A percentile compares a stretch with the other conserved stretches of the same genome.
Evolutionary conservation across 176 grass and related monocot genomes (phyloP).

Genomic region (Oryza coarctata): DNA sequence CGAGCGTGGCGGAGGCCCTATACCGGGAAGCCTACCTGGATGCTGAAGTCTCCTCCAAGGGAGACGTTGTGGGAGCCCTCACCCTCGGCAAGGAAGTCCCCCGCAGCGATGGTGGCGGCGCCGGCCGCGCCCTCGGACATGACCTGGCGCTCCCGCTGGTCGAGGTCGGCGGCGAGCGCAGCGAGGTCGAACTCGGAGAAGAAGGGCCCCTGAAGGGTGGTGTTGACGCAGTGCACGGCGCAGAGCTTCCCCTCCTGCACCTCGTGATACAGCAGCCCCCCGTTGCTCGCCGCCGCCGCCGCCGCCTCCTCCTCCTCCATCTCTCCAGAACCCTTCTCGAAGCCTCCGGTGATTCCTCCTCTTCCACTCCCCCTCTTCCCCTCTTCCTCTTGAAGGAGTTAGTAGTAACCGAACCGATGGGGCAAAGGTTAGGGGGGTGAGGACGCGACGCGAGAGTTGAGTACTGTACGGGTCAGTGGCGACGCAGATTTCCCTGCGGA

Average conservation of each 20-base stretch:
- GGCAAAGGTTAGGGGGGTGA: background rate
- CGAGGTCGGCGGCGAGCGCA: constrained; percentile 88
- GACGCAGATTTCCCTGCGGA: constrained; percentile 7
- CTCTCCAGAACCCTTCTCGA: constrained; percentile 12
- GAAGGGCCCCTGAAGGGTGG: constrained; percentile 93
- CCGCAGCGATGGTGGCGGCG: constrained; percentile 31
- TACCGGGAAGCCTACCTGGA: constrained; percentile 55
- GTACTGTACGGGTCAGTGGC: constrained; percentile 18
- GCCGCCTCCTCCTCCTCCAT: constrained; percentile 33
- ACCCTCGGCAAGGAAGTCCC: constrained; percentile 60
- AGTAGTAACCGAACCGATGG: constrained; percentile 5
- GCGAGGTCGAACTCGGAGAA: constrained; percentile 99
- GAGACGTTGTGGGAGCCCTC: constrained; percentile 92
- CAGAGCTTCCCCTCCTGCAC: constrained; percentile 97
- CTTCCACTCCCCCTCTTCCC: background rate
- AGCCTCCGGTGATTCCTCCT: background rate
- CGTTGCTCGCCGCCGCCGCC: constrained; percentile 63
- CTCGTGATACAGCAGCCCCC: constrained; percentile 95
- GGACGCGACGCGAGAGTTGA: constrained; percentile 21
- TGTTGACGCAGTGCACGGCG: constrained; percentile 99
- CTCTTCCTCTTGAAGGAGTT: background rate
- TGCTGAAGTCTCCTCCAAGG: constrained; percentile 96
- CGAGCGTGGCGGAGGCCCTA: background rate
- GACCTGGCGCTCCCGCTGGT: constrained; percentile 76
- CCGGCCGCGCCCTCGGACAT: constrained; percentile 52